These are phyloP conservation scores for Houttuynia cordata DNA, from an alignment of 164 flowering plant species.

Conservation along the genomic window DNA sequence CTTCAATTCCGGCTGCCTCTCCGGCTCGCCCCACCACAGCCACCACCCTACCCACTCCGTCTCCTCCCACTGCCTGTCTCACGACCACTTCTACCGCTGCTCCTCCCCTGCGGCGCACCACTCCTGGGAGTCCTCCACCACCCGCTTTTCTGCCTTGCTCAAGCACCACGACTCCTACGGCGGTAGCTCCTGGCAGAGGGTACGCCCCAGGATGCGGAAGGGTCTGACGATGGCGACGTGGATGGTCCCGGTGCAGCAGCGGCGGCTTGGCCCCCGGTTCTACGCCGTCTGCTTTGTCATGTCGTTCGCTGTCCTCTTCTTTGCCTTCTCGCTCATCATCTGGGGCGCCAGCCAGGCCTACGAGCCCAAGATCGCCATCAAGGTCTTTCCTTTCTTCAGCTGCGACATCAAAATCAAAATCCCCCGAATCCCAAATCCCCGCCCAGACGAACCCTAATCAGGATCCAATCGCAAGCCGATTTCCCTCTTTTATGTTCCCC, in stretches of 20 bases:
- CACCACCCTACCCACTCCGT: constrained; percentile 62
- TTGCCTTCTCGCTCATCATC: constrained; percentile 57
- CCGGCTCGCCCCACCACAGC: constrained; percentile 60
- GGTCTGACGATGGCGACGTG: constrained; percentile 24
- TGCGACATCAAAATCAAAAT: too few species aligned
- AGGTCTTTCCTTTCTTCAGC: constrained; percentile 33
- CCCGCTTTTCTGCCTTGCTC: constrained; percentile 68
- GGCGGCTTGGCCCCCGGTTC: constrained; percentile 15
- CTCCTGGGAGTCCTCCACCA: constrained; percentile 85
- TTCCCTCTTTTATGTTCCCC: too few species aligned
- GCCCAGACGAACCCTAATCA: too few species aligned
- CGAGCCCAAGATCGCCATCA: constrained; percentile 41
- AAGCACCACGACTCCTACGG: constrained; percentile 19
- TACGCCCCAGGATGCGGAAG: constrained; percentile 19
- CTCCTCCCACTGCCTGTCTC: constrained; percentile 24
- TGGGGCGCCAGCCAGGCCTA: constrained; percentile 72
- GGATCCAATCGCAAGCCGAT: too few species aligned
- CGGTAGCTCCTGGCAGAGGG: constrained; percentile 30
- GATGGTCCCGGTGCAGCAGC: constrained; percentile 14
- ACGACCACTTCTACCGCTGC: constrained; percentile 9
- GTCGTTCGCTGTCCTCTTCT: constrained; percentile 41
- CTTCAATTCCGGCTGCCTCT: constrained; percentile 50
- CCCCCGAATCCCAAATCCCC: too few species aligned
- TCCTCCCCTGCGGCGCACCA: constrained; percentile 69
- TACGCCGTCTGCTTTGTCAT: constrained; percentile 35